Evolutionary conservation across 805 yeast genomes (phyloP).

Genomic region (Myxozyma lipomycoides): DNA sequence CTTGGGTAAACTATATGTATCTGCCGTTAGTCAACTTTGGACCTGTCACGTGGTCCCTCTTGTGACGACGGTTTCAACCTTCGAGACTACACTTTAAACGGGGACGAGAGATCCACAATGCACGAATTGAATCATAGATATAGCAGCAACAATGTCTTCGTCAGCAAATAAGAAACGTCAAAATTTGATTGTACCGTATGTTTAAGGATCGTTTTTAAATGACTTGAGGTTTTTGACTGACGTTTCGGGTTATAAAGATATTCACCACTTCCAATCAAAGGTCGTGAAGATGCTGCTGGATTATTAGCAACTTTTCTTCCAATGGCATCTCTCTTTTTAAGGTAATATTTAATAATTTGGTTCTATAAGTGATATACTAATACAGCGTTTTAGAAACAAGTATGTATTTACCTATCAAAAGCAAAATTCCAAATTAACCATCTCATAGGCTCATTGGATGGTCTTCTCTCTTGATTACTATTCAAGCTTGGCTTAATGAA

Average conservation of each 20-base stretch:
- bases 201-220: neutral
- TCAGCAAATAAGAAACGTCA: conserved; percentile 8
- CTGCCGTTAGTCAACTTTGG: too few species aligned
- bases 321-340: conserved; percentile 26
- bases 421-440: neutral
- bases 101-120: too few species aligned
- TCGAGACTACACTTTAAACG: too few species aligned
- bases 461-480: conserved; percentile 22
- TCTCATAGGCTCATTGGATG: conserved; percentile 11
- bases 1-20: too few species aligned
- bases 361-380: too few species aligned
- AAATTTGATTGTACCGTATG: conserved; percentile 11
- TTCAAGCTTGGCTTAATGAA: conserved; percentile 27
- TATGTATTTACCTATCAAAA: neutral
- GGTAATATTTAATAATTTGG: conserved; percentile 6
- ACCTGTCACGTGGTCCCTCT: too few species aligned
- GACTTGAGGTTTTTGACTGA: neutral
- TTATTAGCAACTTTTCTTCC: conserved; percentile 20
- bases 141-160: neutral
- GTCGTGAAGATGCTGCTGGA: conserved; percentile 11
- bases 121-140: too few species aligned
- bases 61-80: too few species aligned
- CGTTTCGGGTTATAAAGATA: conserved; percentile 1
- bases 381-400: conserved; percentile 11
- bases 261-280: conserved; percentile 2